A percentile compares a stretch with the other conserved stretches of the same genome.
phyloP scores from a whole-genome alignment of 2,329 filamentous ascomycete genomes.

The Fusarium nelsonii region DNA sequence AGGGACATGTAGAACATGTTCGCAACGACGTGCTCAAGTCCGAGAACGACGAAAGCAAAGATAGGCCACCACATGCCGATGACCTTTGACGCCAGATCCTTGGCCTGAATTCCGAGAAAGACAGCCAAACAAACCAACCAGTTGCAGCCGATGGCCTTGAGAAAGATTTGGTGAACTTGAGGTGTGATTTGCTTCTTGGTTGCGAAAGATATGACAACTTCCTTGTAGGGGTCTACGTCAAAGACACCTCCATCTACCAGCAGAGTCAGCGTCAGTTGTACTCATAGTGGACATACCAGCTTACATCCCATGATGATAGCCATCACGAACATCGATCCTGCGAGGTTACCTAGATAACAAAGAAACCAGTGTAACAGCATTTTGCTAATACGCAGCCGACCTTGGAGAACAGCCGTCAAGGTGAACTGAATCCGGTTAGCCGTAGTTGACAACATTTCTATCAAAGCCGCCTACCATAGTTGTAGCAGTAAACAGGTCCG shows the following conservation, averaged over 20 bases:
- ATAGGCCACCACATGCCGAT: constrained; percentile 68
- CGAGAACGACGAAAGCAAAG: constrained; percentile 65
- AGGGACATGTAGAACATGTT: constrained; percentile 68
- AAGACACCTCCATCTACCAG: constrained; percentile 58
- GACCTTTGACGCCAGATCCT: constrained; percentile 65
- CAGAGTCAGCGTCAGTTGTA: background rate
- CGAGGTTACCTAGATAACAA: constrained; percentile 63
- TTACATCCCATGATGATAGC: constrained; percentile 59
- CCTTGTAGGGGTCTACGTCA: constrained; percentile 57
- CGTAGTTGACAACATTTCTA: rapidly evolving
- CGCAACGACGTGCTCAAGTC: constrained; percentile 68
- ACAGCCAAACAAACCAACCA: constrained; percentile 69
- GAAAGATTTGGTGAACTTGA: constrained; percentile 64
- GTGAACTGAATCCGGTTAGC: constrained; percentile 35
- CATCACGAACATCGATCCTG: constrained; percentile 62
- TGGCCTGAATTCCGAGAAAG: constrained; percentile 61
- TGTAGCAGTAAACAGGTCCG: constrained; percentile 42
- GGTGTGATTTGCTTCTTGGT: constrained; percentile 63
- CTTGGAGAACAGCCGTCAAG: constrained; percentile 39
- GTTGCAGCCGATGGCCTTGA: constrained; percentile 67
- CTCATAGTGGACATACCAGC: rapidly evolving
- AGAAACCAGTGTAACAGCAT: constrained; percentile 56
- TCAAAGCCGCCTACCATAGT: constrained; percentile 30
- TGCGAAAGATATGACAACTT: constrained; percentile 59
- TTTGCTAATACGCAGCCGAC: constrained; percentile 34